Conservation (phyloP, 2,329 filamentous ascomycete species). For the Incumbomyces lentus region DNA sequence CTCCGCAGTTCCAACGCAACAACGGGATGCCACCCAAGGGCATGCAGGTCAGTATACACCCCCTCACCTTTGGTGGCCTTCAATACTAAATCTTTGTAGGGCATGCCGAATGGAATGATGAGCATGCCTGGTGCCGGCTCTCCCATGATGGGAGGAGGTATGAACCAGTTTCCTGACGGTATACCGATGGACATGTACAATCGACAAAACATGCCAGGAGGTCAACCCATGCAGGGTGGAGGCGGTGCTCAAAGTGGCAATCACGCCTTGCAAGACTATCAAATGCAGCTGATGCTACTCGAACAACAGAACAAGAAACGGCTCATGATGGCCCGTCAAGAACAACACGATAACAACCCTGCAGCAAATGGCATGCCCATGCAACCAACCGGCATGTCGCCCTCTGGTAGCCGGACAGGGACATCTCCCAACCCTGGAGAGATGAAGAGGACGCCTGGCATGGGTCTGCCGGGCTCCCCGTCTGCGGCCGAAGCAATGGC, state of each 20-base stretch:
- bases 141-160: constrained; percentile 62
- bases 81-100: constrained; percentile 66
- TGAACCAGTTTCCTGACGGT: constrained; percentile 38
- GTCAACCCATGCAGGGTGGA: constrained; percentile 30
- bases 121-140: constrained; percentile 63
- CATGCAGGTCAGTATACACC: constrained; percentile 66
- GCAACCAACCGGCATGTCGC: constrained; percentile 43
- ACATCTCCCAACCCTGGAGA: constrained; percentile 52
- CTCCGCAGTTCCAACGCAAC: constrained; percentile 43
- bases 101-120: constrained; percentile 60
- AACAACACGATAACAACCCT: constrained; percentile 52
- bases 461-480: constrained; percentile 49
- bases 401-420: constrained; percentile 45
- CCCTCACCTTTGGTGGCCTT: too few relatives aligned
- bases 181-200: constrained; percentile 30
- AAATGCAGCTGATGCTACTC: constrained; percentile 59
- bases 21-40: constrained; percentile 52
- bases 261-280: constrained; percentile 58
- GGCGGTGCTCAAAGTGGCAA: constrained; percentile 40
- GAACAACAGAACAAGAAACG: constrained; percentile 61
- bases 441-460: constrained; percentile 54
- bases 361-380: constrained; percentile 41
- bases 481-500: constrained; percentile 48
- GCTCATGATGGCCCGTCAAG: constrained; percentile 55
- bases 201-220: constrained; percentile 22